Conservation (phyloP, 2,329 filamentous ascomycete species). For the Acarospora socialis region DNA sequence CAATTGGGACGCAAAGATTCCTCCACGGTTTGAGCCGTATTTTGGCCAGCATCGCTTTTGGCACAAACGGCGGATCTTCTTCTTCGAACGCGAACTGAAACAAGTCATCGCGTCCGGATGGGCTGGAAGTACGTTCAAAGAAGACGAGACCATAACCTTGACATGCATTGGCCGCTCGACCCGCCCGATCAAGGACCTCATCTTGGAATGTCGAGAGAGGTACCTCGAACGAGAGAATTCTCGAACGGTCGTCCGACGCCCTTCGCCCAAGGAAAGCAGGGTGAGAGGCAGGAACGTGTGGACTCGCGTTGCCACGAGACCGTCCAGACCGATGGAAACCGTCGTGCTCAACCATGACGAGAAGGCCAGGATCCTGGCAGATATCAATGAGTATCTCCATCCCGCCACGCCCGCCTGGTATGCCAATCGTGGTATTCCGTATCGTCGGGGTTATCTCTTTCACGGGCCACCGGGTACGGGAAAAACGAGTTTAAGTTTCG, state of each 20-base stretch:
- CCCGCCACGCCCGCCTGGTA: conserved; percentile 59
- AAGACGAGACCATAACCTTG: conserved; percentile 30
- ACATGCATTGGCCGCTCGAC: conserved; percentile 35
- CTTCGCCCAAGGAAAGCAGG: conserved; percentile 28
- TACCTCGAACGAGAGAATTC: conserved; percentile 27
- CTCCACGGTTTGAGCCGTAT: conserved; percentile 36
- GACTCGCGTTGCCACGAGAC: conserved; percentile 46
- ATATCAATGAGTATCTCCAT: conserved; percentile 67
- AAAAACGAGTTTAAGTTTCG: conserved; percentile 55
- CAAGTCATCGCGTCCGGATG: conserved; percentile 16
- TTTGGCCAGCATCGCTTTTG: conserved; percentile 32
- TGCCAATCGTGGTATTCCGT: conserved; percentile 45
- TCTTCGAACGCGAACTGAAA: conserved; percentile 26
- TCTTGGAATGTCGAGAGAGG: conserved; percentile 31
- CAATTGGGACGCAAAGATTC: conserved; percentile 33
- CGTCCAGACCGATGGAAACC: conserved; percentile 57
- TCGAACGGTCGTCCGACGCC: conserved; percentile 33
- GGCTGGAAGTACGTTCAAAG: conserved; percentile 14
- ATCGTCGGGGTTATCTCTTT: conserved; percentile 64
- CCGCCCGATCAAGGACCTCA: conserved; percentile 33
- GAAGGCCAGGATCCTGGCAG: conserved; percentile 51
- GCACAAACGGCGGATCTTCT: conserved; percentile 28
- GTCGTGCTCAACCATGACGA: conserved; percentile 56
- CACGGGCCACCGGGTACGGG: conserved; percentile 62
- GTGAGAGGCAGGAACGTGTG: conserved; percentile 33